These are phyloP conservation scores for Neofusicoccum umdonicola DNA, from an alignment of 2,329 filamentous ascomycete species.

Conservation along the genomic window DNA sequence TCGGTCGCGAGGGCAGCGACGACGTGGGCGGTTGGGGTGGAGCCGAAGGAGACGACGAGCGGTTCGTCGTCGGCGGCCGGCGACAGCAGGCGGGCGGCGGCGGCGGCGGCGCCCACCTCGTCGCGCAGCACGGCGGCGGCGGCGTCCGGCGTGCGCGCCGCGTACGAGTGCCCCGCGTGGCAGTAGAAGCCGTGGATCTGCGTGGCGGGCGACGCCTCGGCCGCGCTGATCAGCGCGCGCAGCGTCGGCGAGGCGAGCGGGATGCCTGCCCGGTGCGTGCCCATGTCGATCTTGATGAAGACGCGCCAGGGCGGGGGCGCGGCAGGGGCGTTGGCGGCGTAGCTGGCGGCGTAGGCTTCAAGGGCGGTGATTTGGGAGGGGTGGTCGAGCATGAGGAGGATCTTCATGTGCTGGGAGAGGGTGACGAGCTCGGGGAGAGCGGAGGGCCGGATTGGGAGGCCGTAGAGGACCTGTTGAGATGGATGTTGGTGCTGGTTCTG, in stretches of 20 bases:
- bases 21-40: constrained; percentile 17
- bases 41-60: constrained; percentile 2
- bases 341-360: not conserved
- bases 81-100: not conserved
- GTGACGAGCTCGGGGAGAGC: constrained; percentile 1
- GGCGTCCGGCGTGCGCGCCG: not conserved
- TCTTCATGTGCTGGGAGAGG: not conserved
- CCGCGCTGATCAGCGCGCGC: not conserved
- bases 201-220: not conserved
- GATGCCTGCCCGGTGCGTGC: constrained; percentile 14
- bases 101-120: constrained; percentile 4
- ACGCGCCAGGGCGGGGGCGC: not conserved
- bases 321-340: not conserved
- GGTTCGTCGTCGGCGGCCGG: not conserved
- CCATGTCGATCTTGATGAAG: constrained; percentile 19
- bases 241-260: constrained; percentile 7
- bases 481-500: not conserved
- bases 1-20: not conserved
- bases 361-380: constrained; percentile 11
- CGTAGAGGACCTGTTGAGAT: constrained; percentile 2
- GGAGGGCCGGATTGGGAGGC: constrained; percentile 7
- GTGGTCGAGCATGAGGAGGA: constrained; percentile 17
- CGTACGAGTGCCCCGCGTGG: constrained; percentile 17
- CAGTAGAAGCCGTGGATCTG: constrained; percentile 17
- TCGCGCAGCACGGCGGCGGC: constrained; percentile 1